Evolutionary conservation across 2,329 filamentous ascomycete genomes (phyloP).

Genomic region (Claviceps sp.): DNA sequence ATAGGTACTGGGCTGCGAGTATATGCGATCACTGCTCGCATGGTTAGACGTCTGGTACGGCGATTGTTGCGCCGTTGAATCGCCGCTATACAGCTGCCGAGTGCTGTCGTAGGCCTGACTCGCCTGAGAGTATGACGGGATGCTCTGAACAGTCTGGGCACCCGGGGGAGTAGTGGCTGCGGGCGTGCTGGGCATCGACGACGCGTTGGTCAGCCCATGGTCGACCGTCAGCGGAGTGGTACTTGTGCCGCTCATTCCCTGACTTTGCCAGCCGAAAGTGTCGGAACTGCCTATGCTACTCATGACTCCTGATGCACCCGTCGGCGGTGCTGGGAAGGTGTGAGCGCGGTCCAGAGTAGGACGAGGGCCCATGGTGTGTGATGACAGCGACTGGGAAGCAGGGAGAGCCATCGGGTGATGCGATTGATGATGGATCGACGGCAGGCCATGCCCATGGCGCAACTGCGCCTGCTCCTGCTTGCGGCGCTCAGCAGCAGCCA

Average conservation of each 20-base stretch:
- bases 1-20: constrained; percentile 54
- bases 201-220: constrained; percentile 59
- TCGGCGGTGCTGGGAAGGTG: constrained; percentile 87
- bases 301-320: constrained; percentile 80
- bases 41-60: constrained; percentile 54
- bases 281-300: constrained; percentile 60
- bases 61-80: constrained; percentile 52
- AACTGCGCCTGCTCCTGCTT: constrained; percentile 57
- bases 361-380: constrained; percentile 56
- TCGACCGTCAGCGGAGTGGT: constrained; percentile 69
- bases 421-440: constrained; percentile 53
- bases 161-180: constrained; percentile 83
- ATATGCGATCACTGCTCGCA: constrained; percentile 50
- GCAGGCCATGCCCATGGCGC: constrained; percentile 45
- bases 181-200: constrained; percentile 82
- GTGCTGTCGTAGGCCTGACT: constrained; percentile 63
- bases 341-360: constrained; percentile 73
- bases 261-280: constrained; percentile 65
- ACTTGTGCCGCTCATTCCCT: constrained; percentile 45
- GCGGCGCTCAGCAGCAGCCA: constrained; percentile 70
- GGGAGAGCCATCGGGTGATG: constrained; percentile 51
- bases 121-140: constrained; percentile 61
- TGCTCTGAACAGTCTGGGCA: constrained; percentile 52
- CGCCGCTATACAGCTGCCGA: constrained; percentile 67
- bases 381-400: constrained; percentile 40